phyloP scores from a whole-genome alignment of 805 yeast genomes.

The Dipodascus albidus region DNA sequence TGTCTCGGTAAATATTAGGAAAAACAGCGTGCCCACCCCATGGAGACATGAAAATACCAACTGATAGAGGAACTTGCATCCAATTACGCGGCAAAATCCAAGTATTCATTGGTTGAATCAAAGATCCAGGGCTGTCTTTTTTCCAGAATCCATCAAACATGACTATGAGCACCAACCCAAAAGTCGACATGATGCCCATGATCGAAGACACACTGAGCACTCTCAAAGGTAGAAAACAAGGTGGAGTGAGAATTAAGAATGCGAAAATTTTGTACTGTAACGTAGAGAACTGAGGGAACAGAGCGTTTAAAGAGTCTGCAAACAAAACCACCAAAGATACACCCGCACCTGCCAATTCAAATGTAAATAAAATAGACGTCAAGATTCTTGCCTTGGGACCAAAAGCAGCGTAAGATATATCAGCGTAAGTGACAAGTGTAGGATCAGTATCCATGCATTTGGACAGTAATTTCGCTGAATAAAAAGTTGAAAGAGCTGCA shows the following conservation, averaged over 20 bases:
- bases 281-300: constrained; percentile 42
- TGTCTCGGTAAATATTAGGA: constrained; percentile 65
- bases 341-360: constrained; percentile 73
- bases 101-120: constrained; percentile 51
- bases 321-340: constrained; percentile 72
- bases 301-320: constrained; percentile 72
- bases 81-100: constrained; percentile 55
- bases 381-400: constrained; percentile 65
- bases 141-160: constrained; percentile 55
- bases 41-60: constrained; percentile 38
- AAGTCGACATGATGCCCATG: constrained; percentile 60
- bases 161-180: constrained; percentile 48
- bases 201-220: constrained; percentile 58
- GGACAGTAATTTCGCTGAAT: constrained; percentile 67
- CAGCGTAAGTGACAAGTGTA: constrained; percentile 78
- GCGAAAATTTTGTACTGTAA: constrained; percentile 55
- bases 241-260: constrained; percentile 54
- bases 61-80: constrained; percentile 34
- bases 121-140: constrained; percentile 59
- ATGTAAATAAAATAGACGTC: constrained; percentile 61
- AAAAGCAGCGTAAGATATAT: constrained; percentile 75
- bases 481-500: constrained; percentile 59
- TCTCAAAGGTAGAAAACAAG: constrained; percentile 68
- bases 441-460: constrained; percentile 71
- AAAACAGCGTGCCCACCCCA: constrained; percentile 82